Conservation (phyloP, 352 stramenopile species). For the Phytophthora sp. region DNA sequence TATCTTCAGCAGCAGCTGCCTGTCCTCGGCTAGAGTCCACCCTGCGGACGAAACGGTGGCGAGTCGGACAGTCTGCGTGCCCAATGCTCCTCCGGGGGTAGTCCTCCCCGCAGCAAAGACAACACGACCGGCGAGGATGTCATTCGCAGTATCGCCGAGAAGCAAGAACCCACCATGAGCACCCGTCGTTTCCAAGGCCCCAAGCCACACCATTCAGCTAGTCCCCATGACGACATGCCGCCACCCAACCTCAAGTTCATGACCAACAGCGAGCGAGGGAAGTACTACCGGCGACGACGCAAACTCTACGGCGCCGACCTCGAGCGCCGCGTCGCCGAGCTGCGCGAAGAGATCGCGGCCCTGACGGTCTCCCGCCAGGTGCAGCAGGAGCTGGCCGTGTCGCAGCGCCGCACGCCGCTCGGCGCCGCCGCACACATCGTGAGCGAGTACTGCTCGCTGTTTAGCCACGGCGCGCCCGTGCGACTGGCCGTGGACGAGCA, state of each 20-base stretch:
- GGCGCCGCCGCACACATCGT: constrained; percentile 33
- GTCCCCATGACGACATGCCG: constrained; percentile 4
- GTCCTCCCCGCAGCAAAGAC: no score
- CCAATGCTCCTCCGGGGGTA: no score
- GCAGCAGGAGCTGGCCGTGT: constrained; percentile 28
- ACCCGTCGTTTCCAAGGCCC: neutral
- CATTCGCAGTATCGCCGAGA: no score
- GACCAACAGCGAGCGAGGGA: constrained; percentile 65
- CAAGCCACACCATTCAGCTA: neutral
- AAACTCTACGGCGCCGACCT: constrained; percentile 55
- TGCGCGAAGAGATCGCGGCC: constrained; percentile 49
- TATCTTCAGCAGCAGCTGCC: no score
- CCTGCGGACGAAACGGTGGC: no score
- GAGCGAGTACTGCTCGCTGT: constrained; percentile 54
- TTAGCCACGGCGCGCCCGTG: constrained; percentile 47
- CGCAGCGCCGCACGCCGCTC: constrained; percentile 13
- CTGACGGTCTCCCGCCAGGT: constrained; percentile 32
- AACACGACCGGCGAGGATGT: no score
- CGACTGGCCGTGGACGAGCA: constrained; percentile 35
- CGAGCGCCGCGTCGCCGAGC: constrained; percentile 34
- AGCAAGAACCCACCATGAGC: no score
- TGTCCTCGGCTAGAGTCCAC: no score
- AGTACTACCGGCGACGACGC: constrained; percentile 55
- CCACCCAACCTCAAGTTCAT: constrained; percentile 47
- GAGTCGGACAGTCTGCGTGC: no score